These are phyloP conservation scores for Trichoderma gamsii DNA, from an alignment of 495 filamentous ascomycete genomes.

Conservation along the genomic window DNA sequence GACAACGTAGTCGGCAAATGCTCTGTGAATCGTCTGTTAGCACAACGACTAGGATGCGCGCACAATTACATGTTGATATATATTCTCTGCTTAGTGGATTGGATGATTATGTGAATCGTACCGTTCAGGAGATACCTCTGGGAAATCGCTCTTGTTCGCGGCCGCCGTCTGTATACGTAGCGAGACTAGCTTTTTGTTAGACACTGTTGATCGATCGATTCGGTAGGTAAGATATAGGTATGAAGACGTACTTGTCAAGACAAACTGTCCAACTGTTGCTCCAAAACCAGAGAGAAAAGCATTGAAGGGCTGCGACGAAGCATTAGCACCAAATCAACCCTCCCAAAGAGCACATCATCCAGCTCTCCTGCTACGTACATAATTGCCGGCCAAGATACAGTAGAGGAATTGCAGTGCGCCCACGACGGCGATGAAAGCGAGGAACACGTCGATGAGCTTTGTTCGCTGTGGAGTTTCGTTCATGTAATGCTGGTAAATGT, in stretches of 20 bases:
- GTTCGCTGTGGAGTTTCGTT: constrained; percentile 79
- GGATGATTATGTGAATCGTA: constrained; percentile 29
- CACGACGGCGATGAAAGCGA: constrained; percentile 80
- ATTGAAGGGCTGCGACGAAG: constrained; percentile 75
- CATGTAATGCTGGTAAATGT: constrained; percentile 70
- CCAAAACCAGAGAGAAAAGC: constrained; percentile 93
- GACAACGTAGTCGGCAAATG: constrained; percentile 94
- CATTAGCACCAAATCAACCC: constrained; percentile 17
- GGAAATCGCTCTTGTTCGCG: constrained; percentile 66
- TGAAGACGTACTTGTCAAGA: constrained; percentile 95
- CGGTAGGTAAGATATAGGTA: constrained; percentile 46
- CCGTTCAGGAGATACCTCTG: constrained; percentile 63
- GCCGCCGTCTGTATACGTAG: constrained; percentile 88
- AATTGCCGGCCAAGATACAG: constrained; percentile 88
- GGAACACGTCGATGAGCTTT: constrained; percentile 86
- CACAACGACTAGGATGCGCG: constrained; percentile 11
- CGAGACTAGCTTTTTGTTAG: constrained; percentile 40
- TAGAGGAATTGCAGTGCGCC: constrained; percentile 91
- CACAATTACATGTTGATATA: neutral
- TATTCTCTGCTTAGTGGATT: neutral
- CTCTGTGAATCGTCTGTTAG: constrained; percentile 44
- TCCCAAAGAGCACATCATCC: neutral
- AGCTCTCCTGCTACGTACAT: constrained; percentile 54
- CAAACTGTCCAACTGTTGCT: constrained; percentile 95
- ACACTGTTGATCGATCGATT: neutral